Percentiles rank a stretch among this genome's conserved stretches.
Conservation (phyloP, 2,329 filamentous ascomycete genomes). For the Apiospora koreana region DNA sequence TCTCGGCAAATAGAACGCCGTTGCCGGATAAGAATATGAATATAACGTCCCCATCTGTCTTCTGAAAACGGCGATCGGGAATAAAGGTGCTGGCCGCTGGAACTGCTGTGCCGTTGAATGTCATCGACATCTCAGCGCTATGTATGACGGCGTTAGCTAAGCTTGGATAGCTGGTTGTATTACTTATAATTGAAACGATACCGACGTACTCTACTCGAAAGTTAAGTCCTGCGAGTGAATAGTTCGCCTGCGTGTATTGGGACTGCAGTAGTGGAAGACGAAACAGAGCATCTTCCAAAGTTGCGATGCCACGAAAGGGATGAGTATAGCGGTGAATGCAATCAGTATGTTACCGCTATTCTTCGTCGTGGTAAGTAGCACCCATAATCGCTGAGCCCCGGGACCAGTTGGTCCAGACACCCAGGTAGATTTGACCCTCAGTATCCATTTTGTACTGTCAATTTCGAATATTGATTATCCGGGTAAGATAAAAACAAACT, state of each 20-base stretch:
- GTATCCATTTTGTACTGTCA: not conserved
- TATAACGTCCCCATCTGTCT: not conserved
- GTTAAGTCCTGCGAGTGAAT: too few species aligned
- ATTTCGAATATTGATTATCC: too few species aligned
- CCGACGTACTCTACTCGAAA: too few species aligned
- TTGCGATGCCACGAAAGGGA: slow-evolving; percentile 19
- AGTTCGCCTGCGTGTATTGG: too few species aligned
- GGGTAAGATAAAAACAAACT: too few species aligned
- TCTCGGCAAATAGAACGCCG: not conserved
- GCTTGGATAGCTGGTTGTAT: too few species aligned
- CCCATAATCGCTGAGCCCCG: slow-evolving; percentile 13
- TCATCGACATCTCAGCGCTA: too few species aligned
- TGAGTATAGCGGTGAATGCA: slow-evolving; percentile 21
- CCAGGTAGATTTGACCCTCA: not conserved
- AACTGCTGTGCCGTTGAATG: not conserved
- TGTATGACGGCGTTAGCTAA: too few species aligned
- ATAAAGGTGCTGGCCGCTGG: not conserved
- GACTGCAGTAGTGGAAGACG: slow-evolving; percentile 9
- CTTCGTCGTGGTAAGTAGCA: slow-evolving; percentile 16
- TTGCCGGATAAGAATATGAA: not conserved
- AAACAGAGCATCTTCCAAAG: slow-evolving; percentile 20
- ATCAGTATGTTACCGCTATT: slow-evolving; percentile 18
- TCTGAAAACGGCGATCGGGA: not conserved
- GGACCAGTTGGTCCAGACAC: not conserved
- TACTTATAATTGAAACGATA: too few species aligned